These are phyloP conservation scores for Penicillium subrubescens DNA, from an alignment of 495 filamentous ascomycete genomes.

Conservation along the genomic window DNA sequence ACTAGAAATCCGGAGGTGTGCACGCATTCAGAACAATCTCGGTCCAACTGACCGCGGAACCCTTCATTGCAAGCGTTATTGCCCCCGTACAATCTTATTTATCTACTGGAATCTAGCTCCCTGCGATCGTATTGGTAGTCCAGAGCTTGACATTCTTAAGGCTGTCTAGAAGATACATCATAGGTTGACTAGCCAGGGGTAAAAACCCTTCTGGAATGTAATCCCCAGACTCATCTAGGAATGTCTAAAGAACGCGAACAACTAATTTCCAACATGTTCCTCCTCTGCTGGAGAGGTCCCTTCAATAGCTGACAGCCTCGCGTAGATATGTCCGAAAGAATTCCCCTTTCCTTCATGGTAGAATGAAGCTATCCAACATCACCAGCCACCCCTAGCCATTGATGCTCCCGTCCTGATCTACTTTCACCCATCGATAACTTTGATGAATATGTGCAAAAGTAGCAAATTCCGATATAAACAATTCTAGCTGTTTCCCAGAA, in stretches of 20 bases:
- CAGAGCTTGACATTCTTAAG: not conserved
- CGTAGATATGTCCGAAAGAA: not conserved
- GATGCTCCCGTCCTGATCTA: not conserved
- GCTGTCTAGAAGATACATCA: not conserved
- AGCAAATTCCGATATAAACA: not conserved
- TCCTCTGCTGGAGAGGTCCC: not conserved
- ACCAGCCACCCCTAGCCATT: constrained; percentile 2
- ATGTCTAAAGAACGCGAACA: not conserved
- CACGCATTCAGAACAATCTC: not conserved
- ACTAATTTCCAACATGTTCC: not conserved
- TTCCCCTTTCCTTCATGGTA: not conserved
- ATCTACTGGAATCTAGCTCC: not conserved
- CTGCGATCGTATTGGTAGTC: not conserved
- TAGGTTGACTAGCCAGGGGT: not conserved
- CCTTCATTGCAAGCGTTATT: not conserved
- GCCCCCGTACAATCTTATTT: not conserved
- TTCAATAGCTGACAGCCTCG: not conserved
- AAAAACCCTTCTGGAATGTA: not conserved
- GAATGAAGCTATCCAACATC: not conserved
- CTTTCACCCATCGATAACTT: too few species aligned
- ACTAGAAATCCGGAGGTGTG: too few species aligned
- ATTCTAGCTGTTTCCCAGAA: not conserved
- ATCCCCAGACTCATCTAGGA: constrained; percentile 4
- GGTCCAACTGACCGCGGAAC: not conserved
- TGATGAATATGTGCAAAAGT: not conserved